A percentile compares a stretch with the other conserved stretches of the same genome.
These are phyloP conservation scores for Basidiobolus meristosporus DNA, from an alignment of 371 early-diverging fungal species.

Conservation along the genomic window DNA sequence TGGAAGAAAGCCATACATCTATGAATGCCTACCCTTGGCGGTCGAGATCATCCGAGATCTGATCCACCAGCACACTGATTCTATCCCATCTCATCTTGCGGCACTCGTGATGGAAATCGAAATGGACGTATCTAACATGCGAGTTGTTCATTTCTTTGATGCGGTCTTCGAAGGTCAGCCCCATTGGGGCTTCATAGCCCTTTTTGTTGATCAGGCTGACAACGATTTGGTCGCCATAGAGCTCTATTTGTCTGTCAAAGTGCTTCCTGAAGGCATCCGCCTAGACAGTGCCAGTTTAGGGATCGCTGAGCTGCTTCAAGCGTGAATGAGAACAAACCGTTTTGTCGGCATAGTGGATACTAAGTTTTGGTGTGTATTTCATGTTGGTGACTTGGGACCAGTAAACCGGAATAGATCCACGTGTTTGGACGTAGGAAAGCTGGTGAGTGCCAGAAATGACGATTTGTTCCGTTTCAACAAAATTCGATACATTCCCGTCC, in stretches of 20 bases:
- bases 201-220: conserved; percentile 83
- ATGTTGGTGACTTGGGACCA: conserved; percentile 90
- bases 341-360: conserved; percentile 37
- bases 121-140: conserved; percentile 53
- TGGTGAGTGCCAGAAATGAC: conserved; percentile 18
- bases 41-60: conserved; percentile 35
- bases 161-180: conserved; percentile 53
- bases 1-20: no score
- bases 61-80: conserved; percentile 51
- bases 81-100: conserved; percentile 72
- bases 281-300: conserved; percentile 15
- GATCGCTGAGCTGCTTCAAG: conserved; percentile 34
- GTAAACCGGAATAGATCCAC: conserved; percentile 95
- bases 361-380: conserved; percentile 79
- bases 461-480: conserved; percentile 96
- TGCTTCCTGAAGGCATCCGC: conserved; percentile 38
- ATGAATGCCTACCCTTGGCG: conserved; percentile 33
- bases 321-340: conserved; percentile 25
- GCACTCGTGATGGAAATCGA: conserved; percentile 95
- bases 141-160: conserved; percentile 30
- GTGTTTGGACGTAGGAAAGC: conserved; percentile 73
- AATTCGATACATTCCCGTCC: conserved; percentile 89
- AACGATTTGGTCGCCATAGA: conserved; percentile 64
- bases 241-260: conserved; percentile 36
- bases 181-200: conserved; percentile 71